phyloP scores from a whole-genome alignment of 2,329 filamentous ascomycete species.

The Magnaporthiopsis poae region DNA sequence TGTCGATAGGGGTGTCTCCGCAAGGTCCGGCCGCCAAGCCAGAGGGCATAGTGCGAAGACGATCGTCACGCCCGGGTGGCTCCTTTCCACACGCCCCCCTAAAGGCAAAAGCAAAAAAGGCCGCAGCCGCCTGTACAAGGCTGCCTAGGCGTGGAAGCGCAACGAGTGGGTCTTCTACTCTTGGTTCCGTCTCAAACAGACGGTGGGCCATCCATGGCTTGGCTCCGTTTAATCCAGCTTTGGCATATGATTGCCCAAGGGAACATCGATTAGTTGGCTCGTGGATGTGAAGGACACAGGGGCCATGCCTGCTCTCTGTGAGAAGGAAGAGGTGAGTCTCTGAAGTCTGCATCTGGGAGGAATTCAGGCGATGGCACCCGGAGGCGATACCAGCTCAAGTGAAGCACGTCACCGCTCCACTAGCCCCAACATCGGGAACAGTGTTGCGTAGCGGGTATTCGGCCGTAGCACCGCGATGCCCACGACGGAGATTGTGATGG shows the following conservation, averaged over 20 bases:
- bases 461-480: background rate
- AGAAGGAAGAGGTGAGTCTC: background rate
- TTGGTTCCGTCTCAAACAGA: slow-evolving; percentile 1
- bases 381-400: too few relatives aligned
- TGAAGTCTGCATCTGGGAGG: background rate
- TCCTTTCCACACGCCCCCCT: background rate
- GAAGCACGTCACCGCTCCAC: background rate
- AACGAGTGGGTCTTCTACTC: background rate
- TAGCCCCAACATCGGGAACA: background rate
- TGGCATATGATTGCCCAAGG: background rate
- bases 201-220: background rate
- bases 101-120: background rate
- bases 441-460: background rate
- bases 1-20: background rate
- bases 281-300: background rate
- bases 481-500: background rate
- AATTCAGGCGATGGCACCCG: background rate
- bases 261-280: background rate
- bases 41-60: background rate
- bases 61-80: background rate
- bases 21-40: background rate
- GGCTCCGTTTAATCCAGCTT: slow-evolving; percentile 2
- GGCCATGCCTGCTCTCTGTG: background rate
- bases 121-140: background rate
- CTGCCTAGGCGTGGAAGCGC: background rate